Conservation (phyloP, 2,329 filamentous ascomycete genomes). For the Xylariaceae sp. region DNA sequence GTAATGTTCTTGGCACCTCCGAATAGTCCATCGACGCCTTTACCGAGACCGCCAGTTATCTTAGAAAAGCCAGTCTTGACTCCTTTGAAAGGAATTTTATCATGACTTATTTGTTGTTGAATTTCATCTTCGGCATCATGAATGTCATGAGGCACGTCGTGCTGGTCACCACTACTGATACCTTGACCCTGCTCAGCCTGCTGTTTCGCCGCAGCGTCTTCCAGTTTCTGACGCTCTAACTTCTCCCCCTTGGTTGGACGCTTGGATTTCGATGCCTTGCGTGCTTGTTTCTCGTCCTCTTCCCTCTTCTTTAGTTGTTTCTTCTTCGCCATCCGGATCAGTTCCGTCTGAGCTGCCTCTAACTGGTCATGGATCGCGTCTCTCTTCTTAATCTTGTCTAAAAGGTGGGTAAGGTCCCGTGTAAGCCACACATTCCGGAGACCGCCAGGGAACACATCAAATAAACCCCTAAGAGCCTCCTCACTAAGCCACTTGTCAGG, state of each 20-base stretch:
- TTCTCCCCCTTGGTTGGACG: slow-evolving; percentile 59
- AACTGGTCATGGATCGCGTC: slow-evolving; percentile 74
- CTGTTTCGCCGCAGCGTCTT: slow-evolving; percentile 57
- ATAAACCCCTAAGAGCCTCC: slow-evolving; percentile 81
- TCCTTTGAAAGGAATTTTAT: slow-evolving; percentile 32
- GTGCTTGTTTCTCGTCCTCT: slow-evolving; percentile 69
- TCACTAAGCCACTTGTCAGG: slow-evolving; percentile 89
- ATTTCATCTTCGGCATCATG: slow-evolving; percentile 48
- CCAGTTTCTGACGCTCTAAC: slow-evolving; percentile 52
- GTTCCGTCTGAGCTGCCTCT: slow-evolving; percentile 82
- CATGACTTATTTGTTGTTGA: slow-evolving; percentile 24
- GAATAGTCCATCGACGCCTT: slow-evolving; percentile 51
- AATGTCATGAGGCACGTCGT: slow-evolving; percentile 60
- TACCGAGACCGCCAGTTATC: slow-evolving; percentile 58
- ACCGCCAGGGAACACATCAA: slow-evolving; percentile 95
- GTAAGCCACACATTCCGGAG: slow-evolving; percentile 98
- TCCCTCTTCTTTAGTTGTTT: slow-evolving; percentile 73
- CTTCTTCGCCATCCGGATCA: slow-evolving; percentile 82
- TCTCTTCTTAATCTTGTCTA: slow-evolving; percentile 82
- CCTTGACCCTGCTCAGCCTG: slow-evolving; percentile 59
- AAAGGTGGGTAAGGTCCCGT: slow-evolving; percentile 80
- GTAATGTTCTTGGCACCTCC: slow-evolving; percentile 55
- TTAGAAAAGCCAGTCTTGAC: slow-evolving; percentile 51
- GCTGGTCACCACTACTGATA: slow-evolving; percentile 58
- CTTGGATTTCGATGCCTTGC: slow-evolving; percentile 58